Evolutionary conservation across 2,329 filamentous ascomycete genomes (phyloP).

Genomic region (Coleophoma cylindrospora): DNA sequence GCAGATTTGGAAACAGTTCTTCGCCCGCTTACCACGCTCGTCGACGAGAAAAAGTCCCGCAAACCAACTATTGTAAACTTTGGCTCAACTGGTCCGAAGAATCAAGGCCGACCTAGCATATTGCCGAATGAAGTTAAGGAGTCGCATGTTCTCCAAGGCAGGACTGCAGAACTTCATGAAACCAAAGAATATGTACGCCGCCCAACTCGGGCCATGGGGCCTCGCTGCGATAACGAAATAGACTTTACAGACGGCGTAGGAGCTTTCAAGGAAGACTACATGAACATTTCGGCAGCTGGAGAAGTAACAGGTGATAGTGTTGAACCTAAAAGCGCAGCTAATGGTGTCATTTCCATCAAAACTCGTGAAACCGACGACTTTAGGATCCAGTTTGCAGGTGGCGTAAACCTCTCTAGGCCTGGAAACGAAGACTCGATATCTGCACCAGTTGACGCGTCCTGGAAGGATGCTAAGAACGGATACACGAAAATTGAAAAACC

Average conservation of each 20-base stretch:
- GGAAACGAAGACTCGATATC: too few relatives aligned
- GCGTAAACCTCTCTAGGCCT: too few relatives aligned
- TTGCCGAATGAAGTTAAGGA: background rate
- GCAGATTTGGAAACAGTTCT: background rate
- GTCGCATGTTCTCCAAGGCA: background rate
- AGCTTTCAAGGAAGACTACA: background rate
- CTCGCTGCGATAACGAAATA: background rate
- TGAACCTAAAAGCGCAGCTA: too few relatives aligned
- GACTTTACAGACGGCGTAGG: background rate
- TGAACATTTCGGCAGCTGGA: background rate
- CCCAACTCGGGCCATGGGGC: background rate
- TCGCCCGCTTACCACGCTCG: background rate
- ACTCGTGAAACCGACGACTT: too few relatives aligned
- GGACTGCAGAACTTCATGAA: background rate
- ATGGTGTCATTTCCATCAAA: too few relatives aligned
- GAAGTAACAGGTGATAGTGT: background rate
- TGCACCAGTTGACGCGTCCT: too few relatives aligned
- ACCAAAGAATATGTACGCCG: too few relatives aligned
- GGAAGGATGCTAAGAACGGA: too few relatives aligned
- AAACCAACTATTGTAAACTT: conserved; percentile 18
- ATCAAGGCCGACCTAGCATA: conserved; percentile 14
- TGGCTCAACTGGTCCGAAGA: conserved; percentile 11
- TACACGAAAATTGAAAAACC: too few relatives aligned
- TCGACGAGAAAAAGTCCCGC: conserved; percentile 10
- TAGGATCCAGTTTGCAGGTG: too few relatives aligned